Percentiles rank a stretch among this genome's conserved stretches.
These are phyloP conservation scores for Botryotinia globosa DNA, from an alignment of 2,329 filamentous ascomycete species.

Conservation along the genomic window DNA sequence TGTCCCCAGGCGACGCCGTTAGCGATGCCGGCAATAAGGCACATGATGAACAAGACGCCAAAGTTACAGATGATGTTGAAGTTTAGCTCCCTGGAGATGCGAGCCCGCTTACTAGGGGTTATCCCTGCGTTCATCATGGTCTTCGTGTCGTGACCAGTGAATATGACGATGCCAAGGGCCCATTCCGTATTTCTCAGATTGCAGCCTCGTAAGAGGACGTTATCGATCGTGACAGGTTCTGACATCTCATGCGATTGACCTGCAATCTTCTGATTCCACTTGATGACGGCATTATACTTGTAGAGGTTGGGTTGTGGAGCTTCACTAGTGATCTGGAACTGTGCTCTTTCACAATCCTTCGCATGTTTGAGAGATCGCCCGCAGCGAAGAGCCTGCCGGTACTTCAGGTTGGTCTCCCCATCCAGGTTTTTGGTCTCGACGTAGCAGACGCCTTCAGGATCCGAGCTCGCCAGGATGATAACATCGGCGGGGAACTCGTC, in stretches of 20 bases:
- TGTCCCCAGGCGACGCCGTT: slow-evolving; percentile 80
- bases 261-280: slow-evolving; percentile 74
- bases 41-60: slow-evolving; percentile 83
- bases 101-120: slow-evolving; percentile 88
- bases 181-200: slow-evolving; percentile 95
- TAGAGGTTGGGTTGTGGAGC: slow-evolving; percentile 90
- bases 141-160: slow-evolving; percentile 94
- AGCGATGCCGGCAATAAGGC: slow-evolving; percentile 77
- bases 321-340: slow-evolving; percentile 89
- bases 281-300: slow-evolving; percentile 85
- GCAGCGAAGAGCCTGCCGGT: slow-evolving; percentile 84
- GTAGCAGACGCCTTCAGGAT: slow-evolving; percentile 91
- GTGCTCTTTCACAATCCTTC: slow-evolving; percentile 82
- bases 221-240: slow-evolving; percentile 92
- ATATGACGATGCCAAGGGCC: slow-evolving; percentile 87
- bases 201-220: slow-evolving; percentile 87
- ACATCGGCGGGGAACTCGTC: slow-evolving; percentile 94
- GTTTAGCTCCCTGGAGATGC: slow-evolving; percentile 90
- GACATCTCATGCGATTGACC: slow-evolving; percentile 71
- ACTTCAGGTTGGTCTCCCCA: slow-evolving; percentile 95
- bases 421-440: slow-evolving; percentile 98
- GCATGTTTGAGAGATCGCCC: slow-evolving; percentile 82
- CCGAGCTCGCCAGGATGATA: slow-evolving; percentile 88
- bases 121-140: slow-evolving; percentile 99
- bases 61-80: slow-evolving; percentile 99